A percentile compares a stretch with the other conserved stretches of the same genome.
These are phyloP conservation scores for Euphrasia arctica DNA, from an alignment of 305 asterid species.

Conservation along the genomic window DNA sequence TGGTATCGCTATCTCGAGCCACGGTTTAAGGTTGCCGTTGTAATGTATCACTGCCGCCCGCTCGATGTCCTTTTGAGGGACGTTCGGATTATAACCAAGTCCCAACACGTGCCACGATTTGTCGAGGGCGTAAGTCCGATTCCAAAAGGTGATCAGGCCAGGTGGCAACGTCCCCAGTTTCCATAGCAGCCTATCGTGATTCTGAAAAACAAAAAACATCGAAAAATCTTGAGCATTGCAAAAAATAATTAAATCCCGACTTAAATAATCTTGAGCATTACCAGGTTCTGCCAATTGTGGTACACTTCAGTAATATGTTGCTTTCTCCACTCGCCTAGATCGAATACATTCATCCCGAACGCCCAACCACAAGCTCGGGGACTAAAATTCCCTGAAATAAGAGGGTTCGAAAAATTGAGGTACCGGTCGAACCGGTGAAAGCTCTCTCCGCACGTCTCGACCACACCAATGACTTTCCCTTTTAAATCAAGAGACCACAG, in stretches of 20 bases:
- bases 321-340: constrained; percentile 68
- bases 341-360: constrained; percentile 77
- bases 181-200: constrained; percentile 85
- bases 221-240: constrained; percentile 6
- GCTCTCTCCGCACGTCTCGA: constrained; percentile 88
- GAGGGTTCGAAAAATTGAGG: constrained; percentile 85
- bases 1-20: constrained; percentile 91
- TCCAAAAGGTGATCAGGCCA: constrained; percentile 87
- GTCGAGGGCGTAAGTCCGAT: constrained; percentile 58
- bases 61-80: constrained; percentile 63
- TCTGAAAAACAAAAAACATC: constrained; percentile 39
- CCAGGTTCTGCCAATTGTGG: constrained; percentile 91
- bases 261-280: constrained; percentile 25
- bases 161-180: constrained; percentile 89
- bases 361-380: constrained; percentile 97
- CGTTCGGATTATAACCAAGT: constrained; percentile 77
- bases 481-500: constrained; percentile 79
- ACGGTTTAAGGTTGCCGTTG: constrained; percentile 88
- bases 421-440: constrained; percentile 90
- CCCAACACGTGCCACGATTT: constrained; percentile 90
- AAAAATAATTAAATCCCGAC: neutral
- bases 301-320: constrained; percentile 78
- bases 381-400: constrained; percentile 53
- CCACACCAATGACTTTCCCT: constrained; percentile 86
- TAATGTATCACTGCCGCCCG: constrained; percentile 85